These are phyloP conservation scores for Malus asiatica DNA, from an alignment of 306 rosid genomes.

Conservation along the genomic window DNA sequence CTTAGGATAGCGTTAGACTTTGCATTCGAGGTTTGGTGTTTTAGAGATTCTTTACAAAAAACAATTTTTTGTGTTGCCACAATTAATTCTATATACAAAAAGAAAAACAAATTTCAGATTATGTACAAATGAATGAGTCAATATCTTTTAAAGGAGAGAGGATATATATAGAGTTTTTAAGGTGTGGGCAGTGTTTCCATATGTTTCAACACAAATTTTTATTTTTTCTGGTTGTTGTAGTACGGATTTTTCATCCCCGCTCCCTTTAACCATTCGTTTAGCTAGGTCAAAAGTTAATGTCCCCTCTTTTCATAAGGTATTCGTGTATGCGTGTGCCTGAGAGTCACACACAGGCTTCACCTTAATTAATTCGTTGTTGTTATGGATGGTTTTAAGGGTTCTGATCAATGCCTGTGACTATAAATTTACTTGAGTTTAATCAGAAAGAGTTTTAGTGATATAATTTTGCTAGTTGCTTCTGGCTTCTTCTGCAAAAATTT, in stretches of 20 bases:
- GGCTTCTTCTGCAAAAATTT: conserved; percentile 21
- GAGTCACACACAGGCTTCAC: background rate
- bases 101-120: background rate
- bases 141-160: background rate
- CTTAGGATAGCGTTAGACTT: background rate
- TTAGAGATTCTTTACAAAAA: background rate
- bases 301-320: background rate
- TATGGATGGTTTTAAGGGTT: background rate
- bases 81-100: background rate
- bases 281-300: background rate
- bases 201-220: background rate
- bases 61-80: background rate
- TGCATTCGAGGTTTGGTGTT: background rate
- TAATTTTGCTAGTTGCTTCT: conserved; percentile 1
- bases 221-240: background rate
- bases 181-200: background rate
- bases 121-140: background rate
- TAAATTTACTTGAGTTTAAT: conserved; percentile 18
- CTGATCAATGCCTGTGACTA: background rate
- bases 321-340: background rate
- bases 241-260: background rate
- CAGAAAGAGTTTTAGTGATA: conserved; percentile 33
- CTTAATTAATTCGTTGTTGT: background rate
- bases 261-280: background rate
- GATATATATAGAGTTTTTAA: background rate